These are phyloP conservation scores for Penicillium italicum DNA, from an alignment of 2,329 filamentous ascomycete species.

Conservation along the genomic window DNA sequence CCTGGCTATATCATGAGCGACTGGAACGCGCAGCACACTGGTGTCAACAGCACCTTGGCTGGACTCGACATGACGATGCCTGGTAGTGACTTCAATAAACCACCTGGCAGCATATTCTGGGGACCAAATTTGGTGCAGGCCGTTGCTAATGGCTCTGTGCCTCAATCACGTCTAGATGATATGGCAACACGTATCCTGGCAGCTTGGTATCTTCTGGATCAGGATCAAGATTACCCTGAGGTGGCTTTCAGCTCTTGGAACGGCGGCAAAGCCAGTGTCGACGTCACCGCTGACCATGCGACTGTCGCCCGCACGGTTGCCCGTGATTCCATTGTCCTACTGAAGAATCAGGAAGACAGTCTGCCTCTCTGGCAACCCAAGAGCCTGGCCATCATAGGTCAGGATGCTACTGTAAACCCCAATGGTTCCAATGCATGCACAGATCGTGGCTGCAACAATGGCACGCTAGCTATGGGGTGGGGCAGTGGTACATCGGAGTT, in stretches of 20 bases:
- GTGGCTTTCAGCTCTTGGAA: conserved; percentile 49
- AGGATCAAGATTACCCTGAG: conserved; percentile 45
- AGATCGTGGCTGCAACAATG: conserved; percentile 64
- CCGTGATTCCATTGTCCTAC: conserved; percentile 45
- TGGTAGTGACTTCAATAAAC: conserved; percentile 43
- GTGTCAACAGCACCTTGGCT: conserved; percentile 62
- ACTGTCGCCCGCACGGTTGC: conserved; percentile 42
- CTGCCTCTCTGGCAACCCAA: conserved; percentile 48
- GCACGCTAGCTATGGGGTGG: conserved; percentile 69
- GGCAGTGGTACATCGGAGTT: conserved; percentile 70
- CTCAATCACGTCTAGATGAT: conserved; percentile 55
- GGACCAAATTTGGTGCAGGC: conserved; percentile 49
- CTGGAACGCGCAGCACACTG: conserved; percentile 72
- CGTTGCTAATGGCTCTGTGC: conserved; percentile 58
- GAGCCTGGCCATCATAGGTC: conserved; percentile 49
- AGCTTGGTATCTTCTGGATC: conserved; percentile 48
- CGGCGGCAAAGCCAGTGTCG: conserved; percentile 30
- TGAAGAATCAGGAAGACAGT: conserved; percentile 45
- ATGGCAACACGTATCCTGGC: conserved; percentile 55
- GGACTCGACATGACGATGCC: conserved; percentile 89
- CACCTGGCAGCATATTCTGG: conserved; percentile 27
- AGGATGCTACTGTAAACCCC: conserved; percentile 47
- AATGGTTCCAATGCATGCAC: conserved; percentile 52
- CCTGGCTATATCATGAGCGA: conserved; percentile 79
- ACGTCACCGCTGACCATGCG: conserved; percentile 42